Evolutionary conservation across 805 yeast genomes (phyloP).

Genomic region (Debaryomyces maramus): DNA sequence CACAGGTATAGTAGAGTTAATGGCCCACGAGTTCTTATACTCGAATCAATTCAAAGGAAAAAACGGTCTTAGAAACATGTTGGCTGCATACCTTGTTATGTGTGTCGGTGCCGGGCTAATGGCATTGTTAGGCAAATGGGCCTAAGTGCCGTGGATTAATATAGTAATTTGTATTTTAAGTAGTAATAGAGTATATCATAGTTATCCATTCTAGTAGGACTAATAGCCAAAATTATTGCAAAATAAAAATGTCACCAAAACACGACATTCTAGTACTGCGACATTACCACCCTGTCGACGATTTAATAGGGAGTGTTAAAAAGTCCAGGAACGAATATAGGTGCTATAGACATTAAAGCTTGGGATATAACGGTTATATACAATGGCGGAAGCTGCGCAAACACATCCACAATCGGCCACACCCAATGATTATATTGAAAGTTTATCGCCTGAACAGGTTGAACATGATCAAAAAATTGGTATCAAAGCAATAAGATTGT

Average conservation of each 20-base stretch:
- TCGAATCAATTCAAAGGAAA: slow-evolving; percentile 64
- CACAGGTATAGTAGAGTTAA: slow-evolving; percentile 73
- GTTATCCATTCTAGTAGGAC: too few species aligned
- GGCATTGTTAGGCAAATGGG: slow-evolving; percentile 80
- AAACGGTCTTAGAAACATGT: slow-evolving; percentile 51
- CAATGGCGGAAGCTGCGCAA: slow-evolving; percentile 21
- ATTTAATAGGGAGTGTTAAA: too few species aligned
- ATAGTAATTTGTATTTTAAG: too few species aligned
- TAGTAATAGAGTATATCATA: neutral
- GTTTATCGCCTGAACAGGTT: slow-evolving; percentile 41
- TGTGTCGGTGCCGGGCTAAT: slow-evolving; percentile 71
- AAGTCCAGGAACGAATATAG: too few species aligned
- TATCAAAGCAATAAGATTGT: slow-evolving; percentile 76
- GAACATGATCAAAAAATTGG: slow-evolving; percentile 71
- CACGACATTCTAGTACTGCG: neutral
- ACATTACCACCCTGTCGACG: too few species aligned
- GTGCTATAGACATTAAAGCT: too few species aligned
- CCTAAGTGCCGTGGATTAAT: slow-evolving; percentile 35
- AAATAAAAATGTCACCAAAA: neutral
- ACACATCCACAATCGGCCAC: slow-evolving; percentile 25
- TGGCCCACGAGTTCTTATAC: slow-evolving; percentile 74
- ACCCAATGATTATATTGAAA: slow-evolving; percentile 44
- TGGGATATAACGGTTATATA: neutral
- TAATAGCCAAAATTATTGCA: too few species aligned
- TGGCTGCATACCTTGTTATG: slow-evolving; percentile 53